A percentile compares a stretch with the other conserved stretches of the same genome.
phyloP scores from a whole-genome alignment of 208 protist species.

The Histomonas meleagridis region DNA sequence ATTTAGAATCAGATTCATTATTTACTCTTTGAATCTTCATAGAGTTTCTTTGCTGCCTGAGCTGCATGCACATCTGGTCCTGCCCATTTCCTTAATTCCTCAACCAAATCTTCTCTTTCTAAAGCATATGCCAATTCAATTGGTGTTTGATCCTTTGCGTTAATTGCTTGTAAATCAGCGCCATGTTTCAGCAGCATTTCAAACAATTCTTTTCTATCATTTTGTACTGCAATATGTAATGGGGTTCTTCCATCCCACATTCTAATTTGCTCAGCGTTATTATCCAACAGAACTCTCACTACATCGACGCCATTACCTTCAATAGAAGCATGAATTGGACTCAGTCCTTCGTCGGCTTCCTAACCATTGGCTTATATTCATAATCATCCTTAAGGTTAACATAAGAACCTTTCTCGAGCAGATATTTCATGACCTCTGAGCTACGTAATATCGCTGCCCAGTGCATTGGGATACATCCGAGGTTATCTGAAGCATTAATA shows the following conservation, averaged over 20 bases:
- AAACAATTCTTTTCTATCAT: background rate
- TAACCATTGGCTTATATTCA: background rate
- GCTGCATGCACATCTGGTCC: background rate
- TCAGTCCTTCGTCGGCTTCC: background rate
- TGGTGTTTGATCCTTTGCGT: background rate
- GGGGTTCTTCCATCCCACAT: constrained; percentile 33
- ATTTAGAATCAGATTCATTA: too few species aligned
- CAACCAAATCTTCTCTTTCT: background rate
- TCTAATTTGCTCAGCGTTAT: background rate
- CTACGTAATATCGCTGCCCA: background rate
- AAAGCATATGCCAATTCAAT: background rate
- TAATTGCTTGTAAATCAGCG: background rate
- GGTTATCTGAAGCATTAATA: background rate
- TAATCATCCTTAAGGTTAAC: background rate
- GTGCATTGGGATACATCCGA: constrained; percentile 1
- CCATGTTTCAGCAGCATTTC: background rate
- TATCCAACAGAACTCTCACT: background rate
- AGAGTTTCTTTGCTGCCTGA: background rate
- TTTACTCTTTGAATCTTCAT: too few species aligned
- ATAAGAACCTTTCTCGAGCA: background rate
- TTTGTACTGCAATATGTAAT: background rate
- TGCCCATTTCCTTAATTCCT: background rate
- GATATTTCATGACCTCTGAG: background rate
- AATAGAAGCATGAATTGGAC: background rate
- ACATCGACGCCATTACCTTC: background rate